phyloP scores from a whole-genome alignment of 2,329 filamentous ascomycete genomes.

The Penicillium sp. region DNA sequence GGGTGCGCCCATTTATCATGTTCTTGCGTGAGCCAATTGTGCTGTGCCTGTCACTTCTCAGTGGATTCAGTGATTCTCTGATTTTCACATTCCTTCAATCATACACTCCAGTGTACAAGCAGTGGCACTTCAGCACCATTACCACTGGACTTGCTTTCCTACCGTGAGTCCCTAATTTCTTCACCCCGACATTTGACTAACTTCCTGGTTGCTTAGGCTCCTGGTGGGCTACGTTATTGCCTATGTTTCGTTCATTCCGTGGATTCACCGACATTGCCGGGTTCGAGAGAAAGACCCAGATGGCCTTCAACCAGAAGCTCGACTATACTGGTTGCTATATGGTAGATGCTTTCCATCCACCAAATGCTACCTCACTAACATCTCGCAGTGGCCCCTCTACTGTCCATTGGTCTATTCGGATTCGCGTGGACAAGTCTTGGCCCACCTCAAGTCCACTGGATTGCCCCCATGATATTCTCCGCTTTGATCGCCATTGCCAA shows the following conservation, averaged over 20 bases:
- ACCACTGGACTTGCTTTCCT: slow-evolving; percentile 56
- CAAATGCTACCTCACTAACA: slow-evolving; percentile 1
- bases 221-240: slow-evolving; percentile 60
- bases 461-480: slow-evolving; percentile 62
- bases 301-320: slow-evolving; percentile 62
- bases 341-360: slow-evolving; percentile 30
- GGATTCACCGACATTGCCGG: slow-evolving; percentile 48
- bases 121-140: slow-evolving; percentile 59
- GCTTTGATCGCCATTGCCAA: slow-evolving; percentile 64
- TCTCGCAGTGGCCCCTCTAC: slow-evolving; percentile 53
- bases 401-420: slow-evolving; percentile 61
- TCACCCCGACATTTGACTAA: background rate
- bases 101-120: slow-evolving; percentile 60
- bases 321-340: slow-evolving; percentile 61
- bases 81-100: slow-evolving; percentile 69
- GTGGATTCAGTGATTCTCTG: slow-evolving; percentile 64
- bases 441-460: slow-evolving; percentile 59
- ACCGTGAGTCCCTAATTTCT: slow-evolving; percentile 38
- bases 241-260: slow-evolving; percentile 58
- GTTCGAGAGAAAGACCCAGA: slow-evolving; percentile 44
- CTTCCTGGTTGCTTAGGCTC: slow-evolving; percentile 35
- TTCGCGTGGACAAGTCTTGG: slow-evolving; percentile 63
- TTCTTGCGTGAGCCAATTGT: slow-evolving; percentile 68
- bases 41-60: slow-evolving; percentile 61
- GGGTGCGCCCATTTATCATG: slow-evolving; percentile 65